Conservation (phyloP, 345 rosid genomes). For the Populus nigra region DNA sequence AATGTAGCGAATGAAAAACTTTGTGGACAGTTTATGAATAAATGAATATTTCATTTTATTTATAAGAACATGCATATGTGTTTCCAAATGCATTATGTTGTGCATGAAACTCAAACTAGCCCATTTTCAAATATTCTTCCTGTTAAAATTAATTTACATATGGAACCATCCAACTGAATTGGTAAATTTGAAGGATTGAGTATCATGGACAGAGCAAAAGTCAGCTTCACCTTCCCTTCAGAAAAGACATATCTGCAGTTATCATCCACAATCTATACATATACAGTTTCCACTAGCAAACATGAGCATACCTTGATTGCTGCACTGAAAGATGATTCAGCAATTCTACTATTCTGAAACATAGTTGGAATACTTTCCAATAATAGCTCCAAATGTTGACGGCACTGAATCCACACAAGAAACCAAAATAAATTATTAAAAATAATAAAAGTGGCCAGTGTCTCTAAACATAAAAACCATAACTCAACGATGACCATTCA, state of each 20-base stretch:
- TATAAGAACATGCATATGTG: not conserved
- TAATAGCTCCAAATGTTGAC: slow-evolving; percentile 87
- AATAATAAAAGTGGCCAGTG: not conserved
- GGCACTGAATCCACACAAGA: slow-evolving; percentile 57
- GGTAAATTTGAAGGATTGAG: not conserved
- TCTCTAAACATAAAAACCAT: not conserved
- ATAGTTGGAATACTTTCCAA: slow-evolving; percentile 92
- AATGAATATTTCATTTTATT: not conserved
- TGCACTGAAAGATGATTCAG: slow-evolving; percentile 98
- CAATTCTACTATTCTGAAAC: slow-evolving; percentile 80
- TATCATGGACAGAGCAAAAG: not conserved
- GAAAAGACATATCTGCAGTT: not conserved
- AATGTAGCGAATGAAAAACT: not conserved
- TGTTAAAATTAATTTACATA: not conserved
- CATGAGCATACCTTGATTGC: slow-evolving; percentile 71
- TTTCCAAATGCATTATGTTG: not conserved
- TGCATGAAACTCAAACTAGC: not conserved
- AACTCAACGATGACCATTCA: not conserved
- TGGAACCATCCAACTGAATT: not conserved
- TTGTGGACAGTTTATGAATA: not conserved
- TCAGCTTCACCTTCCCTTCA: not conserved
- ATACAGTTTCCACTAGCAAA: not conserved
- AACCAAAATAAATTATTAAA: not conserved
- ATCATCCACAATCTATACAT: not conserved
- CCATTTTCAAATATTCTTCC: not conserved